A percentile compares a stretch with the other conserved stretches of the same genome.
phyloP scores from a whole-genome alignment of 495 filamentous ascomycete species.

The Podospora pseudocomata region DNA sequence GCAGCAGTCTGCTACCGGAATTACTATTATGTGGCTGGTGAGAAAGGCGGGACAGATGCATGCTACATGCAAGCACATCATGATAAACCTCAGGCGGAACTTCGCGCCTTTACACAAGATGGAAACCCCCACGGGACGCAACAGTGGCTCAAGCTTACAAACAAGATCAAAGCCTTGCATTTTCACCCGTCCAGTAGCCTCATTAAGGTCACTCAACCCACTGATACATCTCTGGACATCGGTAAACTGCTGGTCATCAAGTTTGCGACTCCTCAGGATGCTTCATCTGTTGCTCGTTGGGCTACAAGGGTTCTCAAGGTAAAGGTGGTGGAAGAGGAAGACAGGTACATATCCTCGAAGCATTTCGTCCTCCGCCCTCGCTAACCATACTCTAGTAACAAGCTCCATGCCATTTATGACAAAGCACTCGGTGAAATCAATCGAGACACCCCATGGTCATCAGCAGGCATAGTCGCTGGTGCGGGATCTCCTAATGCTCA shows the following conservation, averaged over 20 bases:
- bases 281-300: constrained; percentile 13
- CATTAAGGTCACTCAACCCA: constrained; percentile 22
- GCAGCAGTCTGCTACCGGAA: background rate
- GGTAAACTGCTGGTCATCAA: constrained; percentile 13
- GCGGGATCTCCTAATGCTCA: background rate
- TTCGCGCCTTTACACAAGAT: constrained; percentile 19
- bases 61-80: background rate
- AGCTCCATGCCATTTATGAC: background rate
- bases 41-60: background rate
- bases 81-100: background rate
- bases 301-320: background rate
- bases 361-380: background rate
- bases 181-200: constrained; percentile 6
- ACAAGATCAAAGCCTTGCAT: constrained; percentile 6
- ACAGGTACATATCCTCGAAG: constrained; percentile 6
- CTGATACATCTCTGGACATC: constrained; percentile 3
- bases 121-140: constrained; percentile 7
- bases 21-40: background rate
- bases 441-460: background rate
- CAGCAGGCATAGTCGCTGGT: background rate
- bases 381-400: background rate
- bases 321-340: background rate
- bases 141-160: constrained; percentile 26
- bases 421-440: background rate
- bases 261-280: constrained; percentile 10